Percentiles rank a stretch among this genome's conserved stretches.
Evolutionary conservation across 2,329 filamentous ascomycete species (phyloP).

Genomic region (Domatiomyces globalis): DNA sequence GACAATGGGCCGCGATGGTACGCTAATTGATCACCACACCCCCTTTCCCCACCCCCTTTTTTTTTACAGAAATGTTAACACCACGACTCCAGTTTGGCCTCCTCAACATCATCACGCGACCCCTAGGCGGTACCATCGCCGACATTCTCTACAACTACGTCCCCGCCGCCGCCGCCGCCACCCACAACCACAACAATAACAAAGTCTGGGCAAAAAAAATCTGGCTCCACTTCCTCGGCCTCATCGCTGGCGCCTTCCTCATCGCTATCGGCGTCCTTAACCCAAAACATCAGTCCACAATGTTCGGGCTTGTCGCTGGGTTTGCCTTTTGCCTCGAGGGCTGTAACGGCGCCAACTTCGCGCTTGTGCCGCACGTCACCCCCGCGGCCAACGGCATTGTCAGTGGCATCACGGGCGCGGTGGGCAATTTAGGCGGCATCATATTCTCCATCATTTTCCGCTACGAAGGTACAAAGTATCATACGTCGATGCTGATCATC

Average conservation of each 20-base stretch:
- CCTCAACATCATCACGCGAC: conserved; percentile 36
- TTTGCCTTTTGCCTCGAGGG: conserved; percentile 74
- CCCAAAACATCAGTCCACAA: conserved; percentile 45
- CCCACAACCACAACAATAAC: conserved; percentile 27
- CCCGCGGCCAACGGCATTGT: conserved; percentile 68
- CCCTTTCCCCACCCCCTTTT: conserved; percentile 22
- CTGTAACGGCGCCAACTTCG: conserved; percentile 74
- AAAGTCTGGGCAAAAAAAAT: conserved; percentile 51
- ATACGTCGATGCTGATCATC: conserved; percentile 64
- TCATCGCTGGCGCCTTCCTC: conserved; percentile 45
- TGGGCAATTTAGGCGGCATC: conserved; percentile 73
- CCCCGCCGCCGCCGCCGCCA: neutral
- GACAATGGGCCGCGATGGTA: conserved; percentile 43
- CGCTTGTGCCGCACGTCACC: conserved; percentile 74
- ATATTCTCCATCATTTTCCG: conserved; percentile 73
- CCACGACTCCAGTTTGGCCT: conserved; percentile 27
- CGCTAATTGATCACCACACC: conserved; percentile 37
- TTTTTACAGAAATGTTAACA: too few species aligned
- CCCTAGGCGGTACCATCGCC: conserved; percentile 36
- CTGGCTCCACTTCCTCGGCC: conserved; percentile 41
- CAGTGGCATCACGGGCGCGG: conserved; percentile 62
- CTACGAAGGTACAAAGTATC: conserved; percentile 56
- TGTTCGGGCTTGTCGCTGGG: conserved; percentile 64
- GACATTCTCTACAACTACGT: conserved; percentile 40
- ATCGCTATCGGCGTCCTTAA: conserved; percentile 51